A percentile compares a stretch with the other conserved stretches of the same genome.
These are phyloP conservation scores for Mallotus nudiflorus DNA, from an alignment of 345 rosid species.

Conservation along the genomic window DNA sequence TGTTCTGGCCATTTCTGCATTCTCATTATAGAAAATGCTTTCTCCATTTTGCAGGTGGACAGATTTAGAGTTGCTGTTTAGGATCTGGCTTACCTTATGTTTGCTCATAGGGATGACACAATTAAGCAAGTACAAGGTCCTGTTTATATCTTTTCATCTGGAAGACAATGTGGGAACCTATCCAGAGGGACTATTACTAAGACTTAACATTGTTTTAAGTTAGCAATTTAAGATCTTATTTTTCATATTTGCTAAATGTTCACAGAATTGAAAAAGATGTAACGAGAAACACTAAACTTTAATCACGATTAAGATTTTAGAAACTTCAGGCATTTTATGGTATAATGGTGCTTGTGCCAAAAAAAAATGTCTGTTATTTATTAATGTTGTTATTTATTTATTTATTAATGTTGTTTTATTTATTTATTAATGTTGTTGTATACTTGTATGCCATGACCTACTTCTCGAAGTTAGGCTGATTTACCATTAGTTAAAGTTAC, in stretches of 20 bases:
- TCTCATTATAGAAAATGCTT: too few relatives aligned
- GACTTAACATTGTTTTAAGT: background rate
- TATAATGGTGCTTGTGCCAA: too few relatives aligned
- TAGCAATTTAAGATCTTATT: background rate
- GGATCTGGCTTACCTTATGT: background rate
- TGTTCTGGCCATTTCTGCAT: background rate
- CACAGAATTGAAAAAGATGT: background rate
- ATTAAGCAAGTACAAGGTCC: background rate
- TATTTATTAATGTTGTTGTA: background rate
- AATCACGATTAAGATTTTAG: background rate
- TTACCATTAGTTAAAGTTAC: too few relatives aligned
- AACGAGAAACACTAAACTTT: background rate
- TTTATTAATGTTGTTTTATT: background rate
- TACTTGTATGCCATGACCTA: background rate
- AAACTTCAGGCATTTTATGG: too few relatives aligned
- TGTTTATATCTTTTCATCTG: background rate
- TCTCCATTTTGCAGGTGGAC: conserved; percentile 20
- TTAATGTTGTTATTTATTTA: background rate
- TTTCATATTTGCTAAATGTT: background rate
- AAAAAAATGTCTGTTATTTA: background rate
- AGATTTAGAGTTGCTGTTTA: background rate
- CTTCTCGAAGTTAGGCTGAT: background rate
- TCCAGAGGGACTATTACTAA: background rate
- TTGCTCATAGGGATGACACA: background rate
- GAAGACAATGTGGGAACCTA: background rate